Conservation (phyloP, 192 early-diverging fungal species). For the Globomyces pollinis-pini region DNA sequence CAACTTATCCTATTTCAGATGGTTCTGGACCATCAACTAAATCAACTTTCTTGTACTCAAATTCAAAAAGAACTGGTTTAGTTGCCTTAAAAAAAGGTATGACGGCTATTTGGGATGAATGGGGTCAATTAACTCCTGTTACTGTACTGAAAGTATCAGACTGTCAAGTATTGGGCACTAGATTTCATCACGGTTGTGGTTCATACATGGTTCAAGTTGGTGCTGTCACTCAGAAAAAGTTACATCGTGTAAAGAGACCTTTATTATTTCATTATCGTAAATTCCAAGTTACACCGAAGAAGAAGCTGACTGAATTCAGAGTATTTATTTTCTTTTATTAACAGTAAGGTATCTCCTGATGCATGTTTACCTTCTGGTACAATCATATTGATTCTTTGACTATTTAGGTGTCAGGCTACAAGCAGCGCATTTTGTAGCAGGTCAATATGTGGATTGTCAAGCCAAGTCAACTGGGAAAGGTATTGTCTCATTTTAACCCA, state of each 20-base stretch:
- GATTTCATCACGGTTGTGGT: constrained; percentile 25
- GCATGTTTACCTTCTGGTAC: constrained; percentile 73
- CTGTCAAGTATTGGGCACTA: constrained; percentile 33
- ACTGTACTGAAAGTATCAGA: constrained; percentile 76
- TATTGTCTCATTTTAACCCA: constrained; percentile 27
- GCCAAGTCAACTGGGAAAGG: constrained; percentile 50
- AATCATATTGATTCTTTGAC: neutral
- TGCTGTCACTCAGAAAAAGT: constrained; percentile 20
- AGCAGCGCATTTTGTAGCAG: constrained; percentile 88
- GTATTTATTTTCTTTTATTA: too few species aligned
- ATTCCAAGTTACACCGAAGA: constrained; percentile 66
- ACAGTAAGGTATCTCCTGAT: constrained; percentile 78
- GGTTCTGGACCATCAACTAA: neutral
- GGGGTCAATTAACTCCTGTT: constrained; percentile 81
- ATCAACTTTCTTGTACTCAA: neutral
- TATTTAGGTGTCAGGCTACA: constrained; percentile 41
- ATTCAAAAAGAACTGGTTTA: constrained; percentile 47
- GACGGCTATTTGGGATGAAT: constrained; percentile 89
- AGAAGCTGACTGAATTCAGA: constrained; percentile 70
- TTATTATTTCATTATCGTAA: constrained; percentile 67
- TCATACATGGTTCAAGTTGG: constrained; percentile 41
- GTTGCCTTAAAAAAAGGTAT: constrained; percentile 93
- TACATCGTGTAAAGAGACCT: constrained; percentile 59
- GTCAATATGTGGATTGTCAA: constrained; percentile 88
- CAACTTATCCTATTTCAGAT: neutral